Conservation (phyloP, 305 asterid genomes). For the Caryopteris hybrid region DNA sequence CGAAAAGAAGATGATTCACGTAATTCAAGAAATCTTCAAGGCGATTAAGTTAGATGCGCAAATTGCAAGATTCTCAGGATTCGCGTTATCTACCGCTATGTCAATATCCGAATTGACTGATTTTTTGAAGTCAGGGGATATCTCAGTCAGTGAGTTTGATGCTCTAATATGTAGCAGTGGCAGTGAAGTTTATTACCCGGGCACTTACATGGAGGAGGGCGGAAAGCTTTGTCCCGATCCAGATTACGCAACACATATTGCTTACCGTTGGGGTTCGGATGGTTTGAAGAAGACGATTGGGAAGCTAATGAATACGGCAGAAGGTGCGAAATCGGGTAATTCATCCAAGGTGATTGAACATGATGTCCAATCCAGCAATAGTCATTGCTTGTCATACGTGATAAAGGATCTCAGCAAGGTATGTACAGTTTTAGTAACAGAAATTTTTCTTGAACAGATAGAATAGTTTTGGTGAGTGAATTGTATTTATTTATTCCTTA, state of each 20-base stretch:
- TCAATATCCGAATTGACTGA: slow-evolving; percentile 48
- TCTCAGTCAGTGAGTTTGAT: slow-evolving; percentile 63
- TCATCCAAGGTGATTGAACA: slow-evolving; percentile 39
- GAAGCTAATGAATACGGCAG: slow-evolving; percentile 61
- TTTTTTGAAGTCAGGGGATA: slow-evolving; percentile 47
- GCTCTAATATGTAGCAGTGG: slow-evolving; percentile 91
- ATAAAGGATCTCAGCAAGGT: slow-evolving; percentile 68
- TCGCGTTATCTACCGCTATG: slow-evolving; percentile 78
- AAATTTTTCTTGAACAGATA: not conserved
- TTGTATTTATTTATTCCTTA: not conserved
- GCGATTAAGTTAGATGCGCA: slow-evolving; percentile 59
- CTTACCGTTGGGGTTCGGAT: slow-evolving; percentile 84
- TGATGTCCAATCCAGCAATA: slow-evolving; percentile 58
- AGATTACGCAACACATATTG: slow-evolving; percentile 71
- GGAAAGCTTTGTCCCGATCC: slow-evolving; percentile 59
- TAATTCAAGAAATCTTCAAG: slow-evolving; percentile 48
- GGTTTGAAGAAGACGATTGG: slow-evolving; percentile 78
- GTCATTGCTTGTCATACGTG: slow-evolving; percentile 67
- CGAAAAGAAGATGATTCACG: slow-evolving; percentile 48
- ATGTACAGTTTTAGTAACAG: not conserved
- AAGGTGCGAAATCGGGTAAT: slow-evolving; percentile 30
- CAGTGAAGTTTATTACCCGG: slow-evolving; percentile 83
- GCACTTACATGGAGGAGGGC: slow-evolving; percentile 49
- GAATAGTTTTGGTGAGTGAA: not conserved
- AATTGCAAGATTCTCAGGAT: slow-evolving; percentile 49